phyloP scores from a whole-genome alignment of 768 basidiomycete species.

The Trametopsis cervina region DNA sequence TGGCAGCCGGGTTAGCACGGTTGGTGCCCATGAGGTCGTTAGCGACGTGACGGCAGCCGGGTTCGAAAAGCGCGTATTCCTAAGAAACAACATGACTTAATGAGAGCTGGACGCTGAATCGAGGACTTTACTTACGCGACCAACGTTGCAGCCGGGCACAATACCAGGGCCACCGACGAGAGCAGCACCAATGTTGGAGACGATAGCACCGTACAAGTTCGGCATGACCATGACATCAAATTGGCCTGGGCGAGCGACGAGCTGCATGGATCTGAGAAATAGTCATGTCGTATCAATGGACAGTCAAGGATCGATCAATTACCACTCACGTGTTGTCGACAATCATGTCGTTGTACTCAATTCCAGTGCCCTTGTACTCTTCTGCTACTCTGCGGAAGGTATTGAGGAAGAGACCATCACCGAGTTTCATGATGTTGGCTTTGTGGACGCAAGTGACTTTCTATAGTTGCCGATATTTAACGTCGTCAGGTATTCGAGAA shows the following conservation, averaged over 20 bases:
- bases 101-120: not conserved
- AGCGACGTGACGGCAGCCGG: conserved; percentile 94
- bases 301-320: not conserved
- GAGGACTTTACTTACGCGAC: conserved; percentile 52
- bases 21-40: conserved; percentile 96
- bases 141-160: conserved; percentile 97
- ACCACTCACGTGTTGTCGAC: conserved; percentile 88
- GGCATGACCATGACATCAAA: conserved; percentile 99
- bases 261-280: conserved; percentile 85
- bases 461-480: conserved; percentile 38
- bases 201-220: conserved; percentile 93
- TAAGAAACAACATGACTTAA: conserved; percentile 21
- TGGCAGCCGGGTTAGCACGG: conserved; percentile 94
- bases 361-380: conserved; percentile 90
- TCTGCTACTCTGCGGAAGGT: conserved; percentile 96
- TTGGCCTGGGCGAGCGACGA: conserved; percentile 91
- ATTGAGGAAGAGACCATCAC: conserved; percentile 97
- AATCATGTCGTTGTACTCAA: conserved; percentile 96
- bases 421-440: conserved; percentile 99
- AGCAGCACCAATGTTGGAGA: conserved; percentile 97
- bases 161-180: conserved; percentile 98
- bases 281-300: not conserved
- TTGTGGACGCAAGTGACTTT: conserved; percentile 99
- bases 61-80: conserved; percentile 98
- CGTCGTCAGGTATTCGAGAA: not conserved